Percentiles rank a stretch among this genome's conserved stretches.
phyloP scores from a whole-genome alignment of 2,329 filamentous ascomycete genomes.

The Botrytis fabae region DNA sequence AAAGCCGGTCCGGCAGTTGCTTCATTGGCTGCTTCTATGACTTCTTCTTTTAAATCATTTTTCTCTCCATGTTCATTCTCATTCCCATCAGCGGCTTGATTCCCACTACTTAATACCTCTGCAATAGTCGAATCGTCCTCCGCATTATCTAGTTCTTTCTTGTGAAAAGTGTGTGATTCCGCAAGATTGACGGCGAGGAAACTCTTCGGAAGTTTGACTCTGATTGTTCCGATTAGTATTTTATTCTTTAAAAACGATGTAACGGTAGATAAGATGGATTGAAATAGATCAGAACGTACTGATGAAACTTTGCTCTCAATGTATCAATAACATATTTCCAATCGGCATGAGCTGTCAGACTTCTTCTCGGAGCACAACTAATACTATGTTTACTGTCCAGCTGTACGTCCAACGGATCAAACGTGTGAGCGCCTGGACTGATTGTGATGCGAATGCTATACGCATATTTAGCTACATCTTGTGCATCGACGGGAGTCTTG shows the following conservation, averaged over 20 bases:
- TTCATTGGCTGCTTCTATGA: not conserved
- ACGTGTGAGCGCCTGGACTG: constrained; percentile 92
- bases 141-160: constrained; percentile 32
- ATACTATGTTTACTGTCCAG: constrained; percentile 96
- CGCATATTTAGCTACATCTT: constrained; percentile 57
- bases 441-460: constrained; percentile 97
- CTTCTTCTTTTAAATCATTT: not conserved
- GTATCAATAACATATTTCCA: constrained; percentile 99
- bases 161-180: constrained; percentile 42
- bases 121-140: constrained; percentile 1
- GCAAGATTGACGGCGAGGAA: constrained; percentile 43
- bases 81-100: not conserved
- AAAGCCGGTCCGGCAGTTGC: not conserved
- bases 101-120: not conserved
- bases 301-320: constrained; percentile 89
- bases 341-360: constrained; percentile 85
- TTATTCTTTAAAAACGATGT: not conserved
- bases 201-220: constrained; percentile 42
- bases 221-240: constrained; percentile 24
- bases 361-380: constrained; percentile 85
- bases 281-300: constrained; percentile 54
- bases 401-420: constrained; percentile 93
- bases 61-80: not conserved
- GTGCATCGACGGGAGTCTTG: constrained; percentile 38
- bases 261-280: not conserved